Base-by-base conservation (phyloP, 2,329 filamentous ascomycete species). In the Ilyonectria sp. region DNA sequence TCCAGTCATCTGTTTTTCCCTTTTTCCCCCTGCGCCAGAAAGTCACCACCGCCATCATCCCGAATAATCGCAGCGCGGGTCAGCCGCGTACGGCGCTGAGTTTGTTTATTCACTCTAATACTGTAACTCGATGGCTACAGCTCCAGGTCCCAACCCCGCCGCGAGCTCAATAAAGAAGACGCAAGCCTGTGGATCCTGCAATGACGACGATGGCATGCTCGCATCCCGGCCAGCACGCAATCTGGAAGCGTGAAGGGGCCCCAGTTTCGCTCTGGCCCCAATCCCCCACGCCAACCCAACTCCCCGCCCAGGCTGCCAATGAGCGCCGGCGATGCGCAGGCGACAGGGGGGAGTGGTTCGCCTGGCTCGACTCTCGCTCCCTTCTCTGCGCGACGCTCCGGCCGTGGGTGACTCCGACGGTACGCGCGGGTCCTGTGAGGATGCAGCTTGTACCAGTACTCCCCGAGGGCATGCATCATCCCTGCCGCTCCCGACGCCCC, bases 141-240 rank as follows among this genome's bases (percentile, higher is more conserved):
- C 21, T 21, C 21, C 21, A 21, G 21, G 21, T 21, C n/a, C 19
- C 19, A 31, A 8, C 50, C 15, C 58, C 63, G 67, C 44, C 44
- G 52, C 67, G 63, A 63, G 37, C 35, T 26, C 17, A 21, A 43
- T n/a, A 19, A 19, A 53, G 13, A 54, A 33, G 31, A 65, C 58
- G 43, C 64, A 60, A 74, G 72, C 60, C 43, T 53, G 69, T 74
- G 68, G 71, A 56, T 66, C 40, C 64, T 60, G 33, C 63, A 64
- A 68, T 64, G 64, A 71, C 21, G 50, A 75, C 66, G 63, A 76
- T 76, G 68, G 54, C 74, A 76, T 76, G 72, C 71, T 76, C 60
- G 65, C 44, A 76, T 75, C 74, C 74, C 71, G 61, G 74, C 70
- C 74, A 76, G 74, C 74, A 76, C 74, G 74, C 74, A 76, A 76